Evolutionary conservation across 164 flowering plant species (phyloP).

Genomic region (Nymphaea thermarum): DNA sequence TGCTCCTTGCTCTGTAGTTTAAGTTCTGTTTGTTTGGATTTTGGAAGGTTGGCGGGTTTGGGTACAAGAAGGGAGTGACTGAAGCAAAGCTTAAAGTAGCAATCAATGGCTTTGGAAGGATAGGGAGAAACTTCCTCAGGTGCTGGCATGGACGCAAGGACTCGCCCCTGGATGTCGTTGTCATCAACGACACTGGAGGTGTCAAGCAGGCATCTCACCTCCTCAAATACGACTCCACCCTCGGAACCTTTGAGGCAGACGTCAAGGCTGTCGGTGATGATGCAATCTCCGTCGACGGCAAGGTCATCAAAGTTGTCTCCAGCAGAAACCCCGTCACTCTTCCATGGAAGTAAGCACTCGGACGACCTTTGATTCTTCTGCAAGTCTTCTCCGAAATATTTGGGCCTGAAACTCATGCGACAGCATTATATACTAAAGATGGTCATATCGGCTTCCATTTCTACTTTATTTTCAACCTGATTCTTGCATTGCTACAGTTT

Average conservation of each 20-base stretch:
- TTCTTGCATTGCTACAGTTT: no score
- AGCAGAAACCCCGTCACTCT: slow-evolving; percentile 73
- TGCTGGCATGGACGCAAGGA: slow-evolving; percentile 98
- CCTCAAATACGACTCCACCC: slow-evolving; percentile 96
- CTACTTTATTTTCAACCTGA: no score
- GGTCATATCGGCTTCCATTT: no score
- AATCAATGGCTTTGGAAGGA: slow-evolving; percentile 93
- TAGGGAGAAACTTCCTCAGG: slow-evolving; percentile 96
- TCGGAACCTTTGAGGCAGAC: slow-evolving; percentile 91
- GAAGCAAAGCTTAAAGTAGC: slow-evolving; percentile 96
- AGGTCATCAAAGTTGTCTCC: slow-evolving; percentile 78
- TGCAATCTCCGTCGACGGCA: slow-evolving; percentile 87
- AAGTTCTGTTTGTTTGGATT: no score
- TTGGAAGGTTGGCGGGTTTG: slow-evolving; percentile 24
- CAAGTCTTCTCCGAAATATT: background rate
- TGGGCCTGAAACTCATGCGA: no score
- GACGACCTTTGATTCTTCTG: background rate
- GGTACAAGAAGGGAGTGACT: slow-evolving; percentile 30
- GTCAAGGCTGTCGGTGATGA: slow-evolving; percentile 65
- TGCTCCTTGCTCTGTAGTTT: background rate
- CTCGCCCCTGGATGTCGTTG: slow-evolving; percentile 80
- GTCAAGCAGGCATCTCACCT: slow-evolving; percentile 98
- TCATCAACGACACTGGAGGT: slow-evolving; percentile 96
- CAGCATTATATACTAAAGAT: no score
- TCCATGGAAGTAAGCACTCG: slow-evolving; percentile 66